A percentile compares a stretch with the other conserved stretches of the same genome.
phyloP scores from a whole-genome alignment of 1,284 basidiomycete species.

The Cryptococcus depauperatus region DNA sequence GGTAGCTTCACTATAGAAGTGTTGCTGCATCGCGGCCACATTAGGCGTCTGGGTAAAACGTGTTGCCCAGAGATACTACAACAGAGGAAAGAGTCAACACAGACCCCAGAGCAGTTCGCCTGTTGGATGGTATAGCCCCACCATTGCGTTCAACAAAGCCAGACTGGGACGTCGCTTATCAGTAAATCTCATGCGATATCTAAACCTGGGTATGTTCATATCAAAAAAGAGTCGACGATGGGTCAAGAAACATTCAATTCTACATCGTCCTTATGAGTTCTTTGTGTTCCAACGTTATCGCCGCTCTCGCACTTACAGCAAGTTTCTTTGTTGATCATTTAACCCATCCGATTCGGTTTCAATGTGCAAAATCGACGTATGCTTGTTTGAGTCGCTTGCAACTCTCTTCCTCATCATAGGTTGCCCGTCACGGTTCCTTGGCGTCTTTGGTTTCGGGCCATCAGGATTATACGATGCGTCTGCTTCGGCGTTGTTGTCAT shows the following conservation, averaged over 20 bases:
- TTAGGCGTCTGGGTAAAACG: conserved; percentile 33
- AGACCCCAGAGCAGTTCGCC: background rate
- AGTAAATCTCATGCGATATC: conserved; percentile 33
- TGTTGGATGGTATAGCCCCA: conserved; percentile 7
- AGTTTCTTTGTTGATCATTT: conserved; percentile 23
- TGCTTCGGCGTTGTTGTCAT: background rate
- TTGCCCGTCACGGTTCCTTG: conserved; percentile 4
- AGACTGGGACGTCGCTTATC: conserved; percentile 34
- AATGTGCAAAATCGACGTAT: background rate
- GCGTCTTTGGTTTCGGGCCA: conserved; percentile 13
- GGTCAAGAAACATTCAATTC: conserved; percentile 34
- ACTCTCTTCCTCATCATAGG: background rate
- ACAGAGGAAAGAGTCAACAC: background rate
- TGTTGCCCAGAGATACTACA: conserved; percentile 40
- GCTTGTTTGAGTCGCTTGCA: background rate
- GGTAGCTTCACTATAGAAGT: conserved; percentile 32
- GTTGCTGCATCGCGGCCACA: conserved; percentile 25
- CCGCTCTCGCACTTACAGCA: conserved; percentile 16
- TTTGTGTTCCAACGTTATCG: background rate
- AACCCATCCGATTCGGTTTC: conserved; percentile 30
- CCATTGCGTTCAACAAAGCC: conserved; percentile 39
- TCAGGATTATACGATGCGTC: conserved; percentile 10
- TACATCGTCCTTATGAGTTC: background rate
- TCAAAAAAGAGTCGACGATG: conserved; percentile 38
- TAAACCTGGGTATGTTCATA: conserved; percentile 39